These are phyloP conservation scores for Fraxinus xanthoxyloides DNA, from an alignment of 305 asterid genomes.

Conservation along the genomic window DNA sequence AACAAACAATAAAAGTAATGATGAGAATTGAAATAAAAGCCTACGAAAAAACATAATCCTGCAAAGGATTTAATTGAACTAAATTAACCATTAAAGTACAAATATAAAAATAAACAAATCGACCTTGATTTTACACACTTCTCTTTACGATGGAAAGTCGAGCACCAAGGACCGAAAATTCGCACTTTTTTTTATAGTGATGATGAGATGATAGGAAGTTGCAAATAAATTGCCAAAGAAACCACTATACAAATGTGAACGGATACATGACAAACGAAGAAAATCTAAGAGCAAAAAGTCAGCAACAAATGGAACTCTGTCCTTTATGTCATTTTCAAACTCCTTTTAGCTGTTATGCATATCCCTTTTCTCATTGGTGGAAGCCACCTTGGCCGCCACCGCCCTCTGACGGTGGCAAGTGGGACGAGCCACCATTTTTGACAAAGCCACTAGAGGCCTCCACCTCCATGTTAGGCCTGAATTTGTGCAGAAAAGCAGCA, in stretches of 20 bases:
- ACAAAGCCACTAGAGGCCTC: not conserved
- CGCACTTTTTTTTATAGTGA: not conserved
- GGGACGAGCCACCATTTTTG: not conserved
- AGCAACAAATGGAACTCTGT: not conserved
- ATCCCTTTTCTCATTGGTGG: not conserved
- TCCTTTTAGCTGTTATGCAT: not conserved
- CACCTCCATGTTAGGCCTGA: not conserved
- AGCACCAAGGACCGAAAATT: not conserved
- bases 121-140: not conserved
- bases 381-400: not conserved
- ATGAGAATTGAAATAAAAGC: not conserved
- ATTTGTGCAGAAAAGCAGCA: conserved; percentile 1
- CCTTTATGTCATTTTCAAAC: not conserved
- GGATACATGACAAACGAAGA: not conserved
- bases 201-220: not conserved
- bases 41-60: not conserved
- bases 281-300: not conserved
- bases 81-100: not conserved
- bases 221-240: not conserved
- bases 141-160: not conserved
- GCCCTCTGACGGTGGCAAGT: not conserved
- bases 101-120: not conserved
- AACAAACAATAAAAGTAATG: not conserved
- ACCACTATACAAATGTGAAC: not conserved
- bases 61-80: not conserved